These are phyloP conservation scores for Chaetomium tenue DNA, from an alignment of 495 filamentous ascomycete species.

Conservation along the genomic window DNA sequence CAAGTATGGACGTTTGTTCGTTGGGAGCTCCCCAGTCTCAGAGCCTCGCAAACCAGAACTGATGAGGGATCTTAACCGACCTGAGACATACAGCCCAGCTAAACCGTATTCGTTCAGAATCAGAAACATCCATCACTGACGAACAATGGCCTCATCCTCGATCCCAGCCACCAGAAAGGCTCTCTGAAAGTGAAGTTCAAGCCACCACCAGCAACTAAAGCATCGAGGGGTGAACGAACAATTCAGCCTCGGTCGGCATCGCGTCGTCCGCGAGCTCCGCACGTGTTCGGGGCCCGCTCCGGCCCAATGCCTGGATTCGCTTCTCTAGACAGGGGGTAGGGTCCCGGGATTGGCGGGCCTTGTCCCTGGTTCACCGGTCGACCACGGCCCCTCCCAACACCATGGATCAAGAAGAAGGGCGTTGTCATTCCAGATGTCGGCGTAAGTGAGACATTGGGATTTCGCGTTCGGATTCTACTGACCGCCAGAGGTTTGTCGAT, in stretches of 20 bases:
- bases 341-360: conserved; percentile 6
- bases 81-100: conserved; percentile 19
- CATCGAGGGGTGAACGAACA: background rate
- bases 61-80: conserved; percentile 9
- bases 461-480: background rate
- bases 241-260: background rate
- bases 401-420: background rate
- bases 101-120: conserved; percentile 4
- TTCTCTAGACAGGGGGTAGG: background rate
- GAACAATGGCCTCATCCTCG: background rate
- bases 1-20: background rate
- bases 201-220: background rate
- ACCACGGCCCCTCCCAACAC: background rate
- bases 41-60: background rate
- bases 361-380: conserved; percentile 1
- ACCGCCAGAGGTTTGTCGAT: conserved; percentile 3
- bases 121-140: background rate
- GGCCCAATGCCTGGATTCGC: background rate
- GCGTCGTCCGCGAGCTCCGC: background rate
- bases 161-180: background rate
- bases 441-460: background rate
- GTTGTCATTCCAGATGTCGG: background rate
- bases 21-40: background rate
- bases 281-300: conserved; percentile 2
- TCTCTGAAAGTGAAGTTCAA: background rate